Conservation (phyloP, 805 yeast species). For the Candida peoriensis region DNA sequence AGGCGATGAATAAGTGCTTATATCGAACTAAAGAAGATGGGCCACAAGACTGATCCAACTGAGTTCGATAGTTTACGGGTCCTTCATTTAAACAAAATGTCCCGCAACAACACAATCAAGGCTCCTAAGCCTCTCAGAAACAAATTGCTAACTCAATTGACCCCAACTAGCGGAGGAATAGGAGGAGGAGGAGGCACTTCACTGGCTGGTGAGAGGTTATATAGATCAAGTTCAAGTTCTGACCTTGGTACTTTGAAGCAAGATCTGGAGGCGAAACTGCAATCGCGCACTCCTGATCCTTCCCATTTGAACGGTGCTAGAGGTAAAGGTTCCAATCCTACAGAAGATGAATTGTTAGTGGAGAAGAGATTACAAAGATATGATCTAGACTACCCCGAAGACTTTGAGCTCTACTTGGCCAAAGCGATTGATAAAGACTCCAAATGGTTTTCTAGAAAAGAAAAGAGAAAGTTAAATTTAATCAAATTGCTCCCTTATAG, state of each 20-base stretch:
- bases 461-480: conserved; percentile 28
- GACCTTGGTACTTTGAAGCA: conserved; percentile 5
- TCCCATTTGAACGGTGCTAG: conserved; percentile 7
- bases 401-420: conserved; percentile 27
- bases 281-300: conserved; percentile 24
- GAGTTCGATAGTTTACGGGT: background rate
- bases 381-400: conserved; percentile 47
- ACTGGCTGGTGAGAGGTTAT: conserved; percentile 1
- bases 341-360: conserved; percentile 19
- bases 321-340: too few relatives aligned
- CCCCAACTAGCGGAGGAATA: too few relatives aligned
- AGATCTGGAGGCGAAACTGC: background rate
- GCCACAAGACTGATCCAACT: too few relatives aligned
- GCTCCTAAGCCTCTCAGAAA: conserved; percentile 23
- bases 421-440: conserved; percentile 30
- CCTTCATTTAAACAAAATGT: conserved; percentile 4
- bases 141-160: conserved; percentile 7
- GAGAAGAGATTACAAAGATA: conserved; percentile 34
- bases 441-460: conserved; percentile 33
- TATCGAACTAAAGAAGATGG: too few relatives aligned
- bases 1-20: too few relatives aligned
- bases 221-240: conserved; percentile 15
- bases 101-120: conserved; percentile 10
- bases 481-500: conserved; percentile 61
- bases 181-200: conserved; percentile 1